Evolutionary conservation across 345 rosid genomes (phyloP).

Genomic region (Populus pruinosa): DNA sequence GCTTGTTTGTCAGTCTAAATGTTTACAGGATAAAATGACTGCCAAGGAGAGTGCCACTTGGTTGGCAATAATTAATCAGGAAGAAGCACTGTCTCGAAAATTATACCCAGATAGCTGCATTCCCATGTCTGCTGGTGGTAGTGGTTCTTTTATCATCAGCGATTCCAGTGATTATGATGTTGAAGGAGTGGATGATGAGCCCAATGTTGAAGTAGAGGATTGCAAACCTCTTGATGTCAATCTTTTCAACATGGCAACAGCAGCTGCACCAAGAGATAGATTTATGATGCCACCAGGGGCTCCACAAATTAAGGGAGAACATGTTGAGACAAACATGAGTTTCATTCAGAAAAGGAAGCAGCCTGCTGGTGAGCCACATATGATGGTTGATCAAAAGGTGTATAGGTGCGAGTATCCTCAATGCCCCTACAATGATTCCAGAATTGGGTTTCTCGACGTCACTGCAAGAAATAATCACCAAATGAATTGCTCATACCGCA

Average conservation of each 20-base stretch:
- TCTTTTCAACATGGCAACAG: conserved; percentile 32
- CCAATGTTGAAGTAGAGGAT: conserved; percentile 37
- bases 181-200: conserved; percentile 47
- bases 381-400: conserved; percentile 32
- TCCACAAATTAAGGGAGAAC: conserved; percentile 57
- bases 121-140: conserved; percentile 37
- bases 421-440: conserved; percentile 53
- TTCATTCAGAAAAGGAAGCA: conserved; percentile 56
- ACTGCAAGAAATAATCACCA: conserved; percentile 72
- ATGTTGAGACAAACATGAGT: conserved; percentile 27
- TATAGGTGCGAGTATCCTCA: conserved; percentile 54
- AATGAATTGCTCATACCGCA: conserved; percentile 42
- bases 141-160: conserved; percentile 45
- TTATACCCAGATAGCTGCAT: conserved; percentile 61
- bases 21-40: conserved; percentile 89
- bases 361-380: conserved; percentile 24
- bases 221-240: conserved; percentile 40
- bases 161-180: conserved; percentile 73
- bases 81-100: conserved; percentile 58
- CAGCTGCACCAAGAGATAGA: conserved; percentile 23
- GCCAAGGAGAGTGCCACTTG: conserved; percentile 87
- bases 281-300: conserved; percentile 29
- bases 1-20: conserved; percentile 81
- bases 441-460: conserved; percentile 53
- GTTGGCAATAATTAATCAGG: conserved; percentile 69